Percentiles rank a stretch among this genome's conserved stretches.
Evolutionary conservation across 208 protist species (phyloP).

Genomic region (Naegleria gruberi): DNA sequence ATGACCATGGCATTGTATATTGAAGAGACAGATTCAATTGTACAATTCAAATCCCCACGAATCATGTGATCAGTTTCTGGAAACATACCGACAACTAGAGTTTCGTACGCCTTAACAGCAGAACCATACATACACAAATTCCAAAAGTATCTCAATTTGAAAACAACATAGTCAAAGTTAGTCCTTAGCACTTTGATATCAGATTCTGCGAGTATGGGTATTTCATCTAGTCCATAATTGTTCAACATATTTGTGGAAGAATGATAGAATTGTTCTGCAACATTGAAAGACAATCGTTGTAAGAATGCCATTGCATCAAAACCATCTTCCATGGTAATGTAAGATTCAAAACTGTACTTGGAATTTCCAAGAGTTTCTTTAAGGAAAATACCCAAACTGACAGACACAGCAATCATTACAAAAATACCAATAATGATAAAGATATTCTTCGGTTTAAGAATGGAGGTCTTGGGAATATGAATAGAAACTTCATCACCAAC

Average conservation of each 20-base stretch:
- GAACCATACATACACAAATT: not conserved
- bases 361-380: not conserved
- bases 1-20: not conserved
- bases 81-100: not conserved
- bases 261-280: not conserved
- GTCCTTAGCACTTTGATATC: not conserved
- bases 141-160: not conserved
- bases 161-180: not conserved
- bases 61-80: not conserved
- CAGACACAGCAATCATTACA: not conserved
- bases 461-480: not conserved
- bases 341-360: not conserved
- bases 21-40: not conserved
- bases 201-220: not conserved
- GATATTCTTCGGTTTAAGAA: not conserved
- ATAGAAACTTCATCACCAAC: not conserved
- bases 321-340: not conserved
- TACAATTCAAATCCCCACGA: not conserved
- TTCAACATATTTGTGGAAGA: not conserved
- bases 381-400: not conserved
- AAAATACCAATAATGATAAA: not conserved
- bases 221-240: not conserved
- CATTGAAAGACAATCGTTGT: not conserved
- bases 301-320: not conserved
- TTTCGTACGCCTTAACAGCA: not conserved